Evolutionary conservation across 768 basidiomycete species (phyloP).

Genomic region (Postia placenta): DNA sequence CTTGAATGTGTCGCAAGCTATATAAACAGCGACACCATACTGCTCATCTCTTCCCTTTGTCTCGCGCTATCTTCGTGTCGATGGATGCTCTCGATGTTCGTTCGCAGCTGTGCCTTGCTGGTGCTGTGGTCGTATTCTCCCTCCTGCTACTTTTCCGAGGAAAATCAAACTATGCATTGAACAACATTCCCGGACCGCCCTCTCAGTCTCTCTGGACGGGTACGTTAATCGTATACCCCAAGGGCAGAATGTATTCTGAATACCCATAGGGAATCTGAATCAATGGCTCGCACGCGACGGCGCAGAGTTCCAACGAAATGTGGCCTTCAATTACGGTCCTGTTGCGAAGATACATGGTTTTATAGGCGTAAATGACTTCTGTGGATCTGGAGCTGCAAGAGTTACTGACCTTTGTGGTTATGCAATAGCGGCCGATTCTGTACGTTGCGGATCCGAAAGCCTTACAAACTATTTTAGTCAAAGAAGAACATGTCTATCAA

Average conservation of each 20-base stretch:
- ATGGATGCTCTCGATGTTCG: no score
- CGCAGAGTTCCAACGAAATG: constrained; percentile 9
- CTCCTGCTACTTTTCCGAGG: no score
- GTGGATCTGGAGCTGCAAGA: neutral
- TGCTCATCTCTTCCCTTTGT: no score
- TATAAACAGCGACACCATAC: no score
- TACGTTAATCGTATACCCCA: no score
- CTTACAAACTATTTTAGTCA: constrained; percentile 13
- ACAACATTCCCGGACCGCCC: constrained; percentile 15
- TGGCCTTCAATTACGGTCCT: constrained; percentile 10
- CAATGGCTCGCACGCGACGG: constrained; percentile 8
- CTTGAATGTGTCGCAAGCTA: no score
- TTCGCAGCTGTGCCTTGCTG: no score
- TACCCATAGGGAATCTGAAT: constrained; percentile 9
- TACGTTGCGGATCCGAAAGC: constrained; percentile 15
- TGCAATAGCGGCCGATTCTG: constrained; percentile 4
- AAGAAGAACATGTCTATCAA: constrained; percentile 11
- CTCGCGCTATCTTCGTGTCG: no score
- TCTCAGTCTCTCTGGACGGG: constrained; percentile 10
- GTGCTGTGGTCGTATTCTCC: no score
- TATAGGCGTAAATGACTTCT: constrained; percentile 6
- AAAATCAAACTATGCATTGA: neutral
- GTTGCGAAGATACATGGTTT: constrained; percentile 11
- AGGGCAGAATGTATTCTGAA: no score
- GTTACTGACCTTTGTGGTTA: neutral